A percentile compares a stretch with the other conserved stretches of the same genome.
These are phyloP conservation scores for Dictyostelium citrinum DNA, from an alignment of 78 protist species.

Conservation along the genomic window DNA sequence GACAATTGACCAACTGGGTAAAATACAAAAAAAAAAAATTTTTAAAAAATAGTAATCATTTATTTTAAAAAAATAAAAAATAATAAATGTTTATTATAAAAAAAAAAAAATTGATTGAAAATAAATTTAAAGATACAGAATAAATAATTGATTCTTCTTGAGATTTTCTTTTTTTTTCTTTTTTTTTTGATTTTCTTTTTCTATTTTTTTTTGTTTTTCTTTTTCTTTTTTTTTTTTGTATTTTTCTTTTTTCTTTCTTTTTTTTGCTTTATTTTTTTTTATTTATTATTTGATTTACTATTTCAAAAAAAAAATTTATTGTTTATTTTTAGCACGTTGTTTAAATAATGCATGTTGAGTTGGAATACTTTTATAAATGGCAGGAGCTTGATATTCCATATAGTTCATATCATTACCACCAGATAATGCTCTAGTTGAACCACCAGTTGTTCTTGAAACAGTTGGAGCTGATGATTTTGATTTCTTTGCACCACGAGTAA, in stretches of 20 bases:
- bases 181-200: background rate
- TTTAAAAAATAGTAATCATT: no score
- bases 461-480: background rate
- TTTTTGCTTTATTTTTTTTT: background rate
- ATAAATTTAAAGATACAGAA: no score
- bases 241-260: background rate
- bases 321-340: background rate
- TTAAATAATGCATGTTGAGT: slow-evolving; percentile 22
- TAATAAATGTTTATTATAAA: no score
- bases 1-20: no score
- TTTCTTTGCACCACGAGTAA: slow-evolving; percentile 15
- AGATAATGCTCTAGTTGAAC: slow-evolving; percentile 5
- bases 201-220: background rate
- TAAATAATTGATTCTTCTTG: no score
- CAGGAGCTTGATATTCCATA: slow-evolving; percentile 43
- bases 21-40: no score
- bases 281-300: background rate
- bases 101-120: no score
- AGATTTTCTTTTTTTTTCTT: background rate
- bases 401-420: slow-evolving; percentile 25
- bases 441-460: slow-evolving; percentile 12
- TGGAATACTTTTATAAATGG: slow-evolving; percentile 7
- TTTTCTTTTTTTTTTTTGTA: background rate
- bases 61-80: no score
- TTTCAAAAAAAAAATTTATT: background rate